A percentile compares a stretch with the other conserved stretches of the same genome.
These are phyloP conservation scores for Fusarium sp. DNA, from an alignment of 2,329 filamentous ascomycete species.

Conservation along the genomic window DNA sequence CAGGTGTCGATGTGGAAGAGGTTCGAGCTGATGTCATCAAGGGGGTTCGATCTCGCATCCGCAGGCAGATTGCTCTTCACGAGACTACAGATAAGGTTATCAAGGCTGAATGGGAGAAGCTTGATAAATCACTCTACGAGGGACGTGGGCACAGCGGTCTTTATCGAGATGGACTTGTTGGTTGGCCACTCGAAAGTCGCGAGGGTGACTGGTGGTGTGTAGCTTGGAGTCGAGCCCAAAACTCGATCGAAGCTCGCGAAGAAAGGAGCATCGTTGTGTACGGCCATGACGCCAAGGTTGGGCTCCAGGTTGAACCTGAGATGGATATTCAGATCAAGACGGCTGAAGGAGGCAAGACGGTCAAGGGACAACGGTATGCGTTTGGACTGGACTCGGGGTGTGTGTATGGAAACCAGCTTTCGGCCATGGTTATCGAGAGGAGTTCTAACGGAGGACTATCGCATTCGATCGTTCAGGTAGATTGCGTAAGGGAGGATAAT, in stretches of 20 bases:
- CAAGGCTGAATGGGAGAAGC: not conserved
- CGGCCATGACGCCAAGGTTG: conserved; percentile 81
- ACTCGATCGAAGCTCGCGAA: conserved; percentile 14
- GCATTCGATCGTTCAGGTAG: conserved; percentile 30
- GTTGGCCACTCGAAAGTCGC: conserved; percentile 26
- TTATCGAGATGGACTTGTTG: not conserved
- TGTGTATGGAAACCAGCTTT: conserved; percentile 66
- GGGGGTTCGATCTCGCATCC: conserved; percentile 22
- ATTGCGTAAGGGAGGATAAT: not conserved
- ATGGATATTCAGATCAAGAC: not conserved
- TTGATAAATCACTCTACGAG: not conserved
- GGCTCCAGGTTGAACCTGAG: conserved; percentile 60
- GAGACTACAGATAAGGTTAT: conserved; percentile 1
- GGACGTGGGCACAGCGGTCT: not conserved
- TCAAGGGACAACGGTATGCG: conserved; percentile 64
- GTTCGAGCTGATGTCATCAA: conserved; percentile 25
- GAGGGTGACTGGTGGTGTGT: conserved; percentile 30
- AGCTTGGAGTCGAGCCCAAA: conserved; percentile 37
- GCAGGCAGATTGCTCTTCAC: conserved; percentile 10
- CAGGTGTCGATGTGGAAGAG: not conserved
- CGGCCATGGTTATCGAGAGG: conserved; percentile 27
- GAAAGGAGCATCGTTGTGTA: conserved; percentile 76
- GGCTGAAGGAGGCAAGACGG: not conserved
- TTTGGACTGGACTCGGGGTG: conserved; percentile 88
- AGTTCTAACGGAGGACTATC: not conserved